Evolutionary conservation across 371 early-diverging fungal genomes (phyloP).

Genomic region (Mucor piriformis): DNA sequence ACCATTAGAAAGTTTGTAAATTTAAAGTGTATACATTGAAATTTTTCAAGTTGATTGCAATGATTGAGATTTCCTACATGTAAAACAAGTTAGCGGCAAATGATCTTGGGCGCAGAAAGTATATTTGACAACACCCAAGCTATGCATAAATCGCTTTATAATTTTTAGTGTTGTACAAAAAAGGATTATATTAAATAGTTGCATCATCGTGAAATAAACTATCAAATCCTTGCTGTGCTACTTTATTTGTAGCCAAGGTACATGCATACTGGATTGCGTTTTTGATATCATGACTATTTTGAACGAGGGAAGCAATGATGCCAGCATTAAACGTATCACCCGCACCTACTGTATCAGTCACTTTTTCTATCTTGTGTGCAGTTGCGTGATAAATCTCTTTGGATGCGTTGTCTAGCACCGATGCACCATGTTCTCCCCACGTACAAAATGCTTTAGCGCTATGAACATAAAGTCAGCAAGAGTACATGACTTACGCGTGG

Average conservation of each 20-base stretch:
- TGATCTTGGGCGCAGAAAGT: too few relatives aligned
- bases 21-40: too few relatives aligned
- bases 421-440: conserved; percentile 64
- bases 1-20: too few relatives aligned
- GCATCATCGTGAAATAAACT: too few relatives aligned
- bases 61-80: too few relatives aligned
- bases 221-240: conserved; percentile 62
- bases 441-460: conserved; percentile 61
- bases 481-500: too few relatives aligned
- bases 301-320: conserved; percentile 29
- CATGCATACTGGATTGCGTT: conserved; percentile 51
- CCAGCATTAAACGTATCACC: conserved; percentile 77
- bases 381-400: conserved; percentile 42
- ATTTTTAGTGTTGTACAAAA: too few relatives aligned
- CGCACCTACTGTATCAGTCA: conserved; percentile 68
- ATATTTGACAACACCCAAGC: too few relatives aligned
- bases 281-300: not conserved
- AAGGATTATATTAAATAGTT: too few relatives aligned
- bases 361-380: conserved; percentile 40
- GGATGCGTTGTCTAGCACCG: conserved; percentile 41
- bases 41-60: too few relatives aligned
- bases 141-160: too few relatives aligned
- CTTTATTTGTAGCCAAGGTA: conserved; percentile 63
- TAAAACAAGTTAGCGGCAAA: too few relatives aligned
- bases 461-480: not conserved